These are phyloP conservation scores for Kodamaea sagamina DNA, from an alignment of 805 yeast species.

Conservation along the genomic window DNA sequence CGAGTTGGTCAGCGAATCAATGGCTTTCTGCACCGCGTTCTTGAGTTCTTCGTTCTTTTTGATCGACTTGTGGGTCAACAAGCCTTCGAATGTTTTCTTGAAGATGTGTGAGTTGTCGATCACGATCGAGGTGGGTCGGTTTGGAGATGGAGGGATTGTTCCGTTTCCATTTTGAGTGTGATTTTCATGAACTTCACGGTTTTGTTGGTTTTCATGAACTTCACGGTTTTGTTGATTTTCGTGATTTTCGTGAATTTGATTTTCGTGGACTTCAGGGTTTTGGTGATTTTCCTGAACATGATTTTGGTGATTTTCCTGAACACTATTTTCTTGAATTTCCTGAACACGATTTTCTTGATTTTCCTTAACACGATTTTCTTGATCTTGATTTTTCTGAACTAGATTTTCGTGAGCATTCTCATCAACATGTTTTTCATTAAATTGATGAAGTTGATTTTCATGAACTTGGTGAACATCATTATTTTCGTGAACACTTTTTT, in stretches of 20 bases:
- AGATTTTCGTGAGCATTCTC: neutral
- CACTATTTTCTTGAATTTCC: too few species aligned
- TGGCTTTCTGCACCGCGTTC: slow-evolving; percentile 39
- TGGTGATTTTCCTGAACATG: neutral
- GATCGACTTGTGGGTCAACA: slow-evolving; percentile 62
- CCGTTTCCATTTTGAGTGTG: neutral
- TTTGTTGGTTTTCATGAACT: too few species aligned
- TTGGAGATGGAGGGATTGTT: neutral
- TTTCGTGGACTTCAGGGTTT: too few species aligned
- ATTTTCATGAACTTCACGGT: too few species aligned
- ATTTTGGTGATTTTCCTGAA: too few species aligned
- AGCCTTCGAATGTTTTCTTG: slow-evolving; percentile 58
- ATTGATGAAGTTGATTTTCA: too few species aligned
- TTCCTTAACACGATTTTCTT: neutral
- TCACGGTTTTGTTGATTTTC: too few species aligned
- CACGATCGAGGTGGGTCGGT: slow-evolving; percentile 8
- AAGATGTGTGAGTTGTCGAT: slow-evolving; percentile 33
- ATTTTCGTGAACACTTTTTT: too few species aligned
- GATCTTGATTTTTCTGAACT: neutral
- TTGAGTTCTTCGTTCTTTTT: slow-evolving; percentile 49
- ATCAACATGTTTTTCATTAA: neutral
- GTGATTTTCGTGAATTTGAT: too few species aligned
- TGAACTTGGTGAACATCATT: too few species aligned
- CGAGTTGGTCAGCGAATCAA: slow-evolving; percentile 40
- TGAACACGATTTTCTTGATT: neutral